Evolutionary conservation across 257 asterid species (phyloP).

Genomic region (Solanum neorickii): DNA sequence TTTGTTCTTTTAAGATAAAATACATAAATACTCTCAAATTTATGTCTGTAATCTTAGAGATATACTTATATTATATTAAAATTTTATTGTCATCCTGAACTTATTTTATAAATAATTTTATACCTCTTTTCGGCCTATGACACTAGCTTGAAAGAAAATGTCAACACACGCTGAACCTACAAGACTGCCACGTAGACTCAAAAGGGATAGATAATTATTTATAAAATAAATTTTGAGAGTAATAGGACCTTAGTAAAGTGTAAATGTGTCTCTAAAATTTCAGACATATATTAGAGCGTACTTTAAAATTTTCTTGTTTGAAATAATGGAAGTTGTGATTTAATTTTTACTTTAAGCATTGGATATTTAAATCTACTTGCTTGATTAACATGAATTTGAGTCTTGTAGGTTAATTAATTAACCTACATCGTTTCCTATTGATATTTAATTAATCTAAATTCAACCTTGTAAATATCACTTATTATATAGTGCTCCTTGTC

Average conservation of each 20-base stretch:
- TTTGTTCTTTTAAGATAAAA: not conserved
- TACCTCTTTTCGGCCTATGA: too few species aligned
- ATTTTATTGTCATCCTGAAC: fast-evolving
- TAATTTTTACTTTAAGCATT: not conserved
- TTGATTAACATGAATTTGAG: not conserved
- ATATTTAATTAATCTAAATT: not conserved
- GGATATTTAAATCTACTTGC: not conserved
- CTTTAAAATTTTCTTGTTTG: not conserved
- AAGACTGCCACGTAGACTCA: fast-evolving
- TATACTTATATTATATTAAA: too few species aligned
- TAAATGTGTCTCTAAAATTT: too few species aligned
- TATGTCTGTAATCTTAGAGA: too few species aligned
- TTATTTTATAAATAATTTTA: too few species aligned
- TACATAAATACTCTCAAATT: fast-evolving
- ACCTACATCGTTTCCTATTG: not conserved
- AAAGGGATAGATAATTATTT: too few species aligned
- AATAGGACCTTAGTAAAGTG: too few species aligned
- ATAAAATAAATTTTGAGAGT: too few species aligned
- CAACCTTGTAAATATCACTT: not conserved
- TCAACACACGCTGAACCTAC: too few species aligned
- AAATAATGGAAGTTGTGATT: not conserved
- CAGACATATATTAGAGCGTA: fast-evolving
- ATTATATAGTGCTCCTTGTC: not conserved
- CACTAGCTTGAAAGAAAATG: too few species aligned
- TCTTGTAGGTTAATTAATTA: not conserved